These are phyloP conservation scores for Fusarium equiseti DNA, from an alignment of 2,329 filamentous ascomycete genomes.

Conservation along the genomic window DNA sequence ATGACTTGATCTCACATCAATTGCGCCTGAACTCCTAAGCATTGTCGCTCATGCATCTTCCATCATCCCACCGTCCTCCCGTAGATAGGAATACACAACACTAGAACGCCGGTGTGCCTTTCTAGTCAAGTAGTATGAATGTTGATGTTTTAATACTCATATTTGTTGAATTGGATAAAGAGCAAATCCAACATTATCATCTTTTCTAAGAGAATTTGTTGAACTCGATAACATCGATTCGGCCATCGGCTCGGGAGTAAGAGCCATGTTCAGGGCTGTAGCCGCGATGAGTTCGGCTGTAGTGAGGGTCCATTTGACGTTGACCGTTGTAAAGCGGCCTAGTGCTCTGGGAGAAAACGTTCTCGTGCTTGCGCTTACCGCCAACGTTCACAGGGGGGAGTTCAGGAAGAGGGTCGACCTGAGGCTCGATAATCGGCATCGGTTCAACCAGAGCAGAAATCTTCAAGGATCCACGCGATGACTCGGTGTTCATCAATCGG, in stretches of 20 bases:
- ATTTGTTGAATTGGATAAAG: slow-evolving; percentile 50
- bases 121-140: slow-evolving; percentile 19
- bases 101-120: slow-evolving; percentile 40
- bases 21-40: slow-evolving; percentile 47
- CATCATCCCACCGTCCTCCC: slow-evolving; percentile 21
- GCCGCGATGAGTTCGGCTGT: slow-evolving; percentile 40
- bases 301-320: slow-evolving; percentile 53
- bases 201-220: slow-evolving; percentile 39
- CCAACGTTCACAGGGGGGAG: slow-evolving; percentile 47
- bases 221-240: slow-evolving; percentile 49
- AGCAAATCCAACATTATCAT: background rate
- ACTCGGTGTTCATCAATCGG: slow-evolving; percentile 33
- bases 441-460: slow-evolving; percentile 53
- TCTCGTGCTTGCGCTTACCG: slow-evolving; percentile 55
- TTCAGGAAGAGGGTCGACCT: slow-evolving; percentile 48
- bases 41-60: slow-evolving; percentile 40
- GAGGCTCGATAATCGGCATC: slow-evolving; percentile 53
- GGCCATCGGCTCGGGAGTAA: slow-evolving; percentile 54
- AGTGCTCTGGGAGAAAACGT: slow-evolving; percentile 50
- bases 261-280: slow-evolving; percentile 48
- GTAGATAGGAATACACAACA: slow-evolving; percentile 45
- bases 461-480: slow-evolving; percentile 54
- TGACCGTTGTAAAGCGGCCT: slow-evolving; percentile 54
- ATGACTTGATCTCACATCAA: slow-evolving; percentile 14
- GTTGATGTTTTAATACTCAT: slow-evolving; percentile 35